Percentiles rank a stretch among this genome's conserved stretches.
Evolutionary conservation across 768 basidiomycete genomes (phyloP).

Genomic region (Amanita molliuscula): DNA sequence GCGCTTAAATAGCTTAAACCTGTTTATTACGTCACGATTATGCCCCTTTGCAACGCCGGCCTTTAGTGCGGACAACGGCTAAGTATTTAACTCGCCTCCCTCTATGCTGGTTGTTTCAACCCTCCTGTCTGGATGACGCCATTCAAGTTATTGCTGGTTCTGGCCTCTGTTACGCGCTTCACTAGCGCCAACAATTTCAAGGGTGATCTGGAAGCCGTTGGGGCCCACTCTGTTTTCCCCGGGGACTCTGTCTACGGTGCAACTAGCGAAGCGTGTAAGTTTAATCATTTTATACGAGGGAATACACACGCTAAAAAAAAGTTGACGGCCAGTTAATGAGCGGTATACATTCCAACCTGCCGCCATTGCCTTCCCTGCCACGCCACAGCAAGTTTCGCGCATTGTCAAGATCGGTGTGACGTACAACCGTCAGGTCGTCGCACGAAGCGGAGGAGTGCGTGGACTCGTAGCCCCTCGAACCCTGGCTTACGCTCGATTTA

Average conservation of each 20-base stretch:
- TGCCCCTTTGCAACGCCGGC: too few relatives aligned
- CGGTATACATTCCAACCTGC: constrained; percentile 29
- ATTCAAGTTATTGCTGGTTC: neutral
- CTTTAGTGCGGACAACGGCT: too few relatives aligned
- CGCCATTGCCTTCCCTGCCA: constrained; percentile 26
- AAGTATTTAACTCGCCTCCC: neutral
- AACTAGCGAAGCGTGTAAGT: constrained; percentile 1
- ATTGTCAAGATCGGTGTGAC: constrained; percentile 23
- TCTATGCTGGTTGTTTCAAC: neutral
- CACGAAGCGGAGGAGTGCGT: constrained; percentile 35
- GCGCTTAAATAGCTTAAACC: too few relatives aligned
- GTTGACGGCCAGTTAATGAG: constrained; percentile 22
- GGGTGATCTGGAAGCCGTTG: neutral
- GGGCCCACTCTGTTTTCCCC: neutral
- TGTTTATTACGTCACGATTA: too few relatives aligned
- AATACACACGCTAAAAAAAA: neutral
- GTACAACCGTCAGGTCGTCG: constrained; percentile 26
- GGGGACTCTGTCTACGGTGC: neutral
- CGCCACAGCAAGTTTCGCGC: constrained; percentile 23
- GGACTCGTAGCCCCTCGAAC: too few relatives aligned
- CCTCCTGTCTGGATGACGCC: neutral
- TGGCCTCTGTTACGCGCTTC: neutral
- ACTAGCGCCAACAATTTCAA: neutral
- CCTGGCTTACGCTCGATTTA: constrained; percentile 8
- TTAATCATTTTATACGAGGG: neutral